Conservation (phyloP, 2,329 filamentous ascomycete genomes). For the Arthrobotrys iridis region DNA sequence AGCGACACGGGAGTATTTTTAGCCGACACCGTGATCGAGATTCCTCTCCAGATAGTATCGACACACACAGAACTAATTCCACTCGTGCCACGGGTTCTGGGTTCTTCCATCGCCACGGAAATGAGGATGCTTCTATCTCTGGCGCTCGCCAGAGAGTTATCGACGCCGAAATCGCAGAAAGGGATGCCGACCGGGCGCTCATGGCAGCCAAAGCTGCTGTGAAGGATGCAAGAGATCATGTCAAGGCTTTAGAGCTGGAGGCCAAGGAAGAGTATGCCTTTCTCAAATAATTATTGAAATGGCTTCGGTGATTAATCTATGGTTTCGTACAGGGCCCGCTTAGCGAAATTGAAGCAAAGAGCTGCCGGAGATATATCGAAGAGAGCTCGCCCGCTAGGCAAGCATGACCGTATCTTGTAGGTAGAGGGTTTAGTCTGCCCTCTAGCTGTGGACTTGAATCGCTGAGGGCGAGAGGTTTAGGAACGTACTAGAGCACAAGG, state of each 20-base stretch:
- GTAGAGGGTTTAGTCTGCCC: neutral
- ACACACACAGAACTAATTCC: conserved; percentile 22
- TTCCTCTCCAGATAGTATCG: conserved; percentile 37
- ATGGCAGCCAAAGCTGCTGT: conserved; percentile 37
- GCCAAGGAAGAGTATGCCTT: conserved; percentile 47
- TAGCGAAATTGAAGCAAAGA: conserved; percentile 48
- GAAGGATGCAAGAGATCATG: conserved; percentile 47
- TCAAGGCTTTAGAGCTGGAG: conserved; percentile 36
- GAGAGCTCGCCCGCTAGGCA: conserved; percentile 37
- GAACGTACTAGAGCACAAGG: neutral
- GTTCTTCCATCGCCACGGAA: conserved; percentile 9
- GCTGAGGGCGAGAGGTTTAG: conserved; percentile 1
- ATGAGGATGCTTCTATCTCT: conserved; percentile 42
- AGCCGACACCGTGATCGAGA: conserved; percentile 32
- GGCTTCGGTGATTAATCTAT: neutral
- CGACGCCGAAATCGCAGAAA: conserved; percentile 48
- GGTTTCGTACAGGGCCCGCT: conserved; percentile 17
- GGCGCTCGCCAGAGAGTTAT: conserved; percentile 43
- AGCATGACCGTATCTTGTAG: conserved; percentile 42
- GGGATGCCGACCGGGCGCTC: conserved; percentile 49
- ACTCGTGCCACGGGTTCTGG: conserved; percentile 29
- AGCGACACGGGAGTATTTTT: conserved; percentile 38
- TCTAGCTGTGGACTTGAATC: neutral
- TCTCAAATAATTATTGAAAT: neutral
- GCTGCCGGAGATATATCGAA: conserved; percentile 49